A percentile compares a stretch with the other conserved stretches of the same genome.
Conservation (phyloP, 23 red algal genomes). For the Cyanidiococcus yangmingshanensis region DNA sequence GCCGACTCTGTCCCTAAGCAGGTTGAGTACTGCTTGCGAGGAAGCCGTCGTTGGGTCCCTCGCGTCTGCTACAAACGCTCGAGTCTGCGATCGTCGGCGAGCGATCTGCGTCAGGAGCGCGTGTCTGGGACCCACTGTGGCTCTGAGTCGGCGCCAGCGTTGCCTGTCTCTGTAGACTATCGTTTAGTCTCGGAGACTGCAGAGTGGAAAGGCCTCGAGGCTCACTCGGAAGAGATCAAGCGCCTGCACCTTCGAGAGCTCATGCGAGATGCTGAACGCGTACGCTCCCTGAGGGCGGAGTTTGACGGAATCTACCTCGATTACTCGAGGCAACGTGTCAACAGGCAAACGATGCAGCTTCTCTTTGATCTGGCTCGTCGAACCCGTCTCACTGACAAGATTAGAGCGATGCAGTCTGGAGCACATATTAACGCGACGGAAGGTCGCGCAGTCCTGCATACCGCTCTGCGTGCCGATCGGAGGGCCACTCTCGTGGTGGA, state of each 20-base stretch:
- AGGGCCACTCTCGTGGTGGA: slow-evolving; percentile 50
- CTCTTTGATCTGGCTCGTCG: slow-evolving; percentile 46
- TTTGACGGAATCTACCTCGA: slow-evolving; percentile 76
- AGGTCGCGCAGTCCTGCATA: slow-evolving; percentile 78
- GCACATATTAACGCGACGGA: slow-evolving; percentile 72
- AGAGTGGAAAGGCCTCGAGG: background rate
- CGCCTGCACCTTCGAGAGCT: slow-evolving; percentile 14
- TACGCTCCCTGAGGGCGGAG: slow-evolving; percentile 32
- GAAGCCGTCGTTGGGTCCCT: too few relatives aligned
- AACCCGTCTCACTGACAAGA: slow-evolving; percentile 35
- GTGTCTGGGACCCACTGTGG: background rate
- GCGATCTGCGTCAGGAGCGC: background rate
- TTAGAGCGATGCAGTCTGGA: slow-evolving; percentile 71
- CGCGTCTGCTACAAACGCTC: too few relatives aligned
- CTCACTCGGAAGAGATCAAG: background rate
- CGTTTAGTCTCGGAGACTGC: background rate
- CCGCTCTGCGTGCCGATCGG: slow-evolving; percentile 57
- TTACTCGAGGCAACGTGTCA: slow-evolving; percentile 72
- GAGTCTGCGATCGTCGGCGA: background rate
- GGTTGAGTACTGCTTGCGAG: too few relatives aligned
- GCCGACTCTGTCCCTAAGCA: too few relatives aligned
- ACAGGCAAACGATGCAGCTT: slow-evolving; percentile 47
- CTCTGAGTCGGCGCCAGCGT: background rate
- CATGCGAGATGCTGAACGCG: slow-evolving; percentile 35
- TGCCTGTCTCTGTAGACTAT: background rate